Conservation (phyloP, 139 green algal species). For the Dunaliella primolecta region DNA sequence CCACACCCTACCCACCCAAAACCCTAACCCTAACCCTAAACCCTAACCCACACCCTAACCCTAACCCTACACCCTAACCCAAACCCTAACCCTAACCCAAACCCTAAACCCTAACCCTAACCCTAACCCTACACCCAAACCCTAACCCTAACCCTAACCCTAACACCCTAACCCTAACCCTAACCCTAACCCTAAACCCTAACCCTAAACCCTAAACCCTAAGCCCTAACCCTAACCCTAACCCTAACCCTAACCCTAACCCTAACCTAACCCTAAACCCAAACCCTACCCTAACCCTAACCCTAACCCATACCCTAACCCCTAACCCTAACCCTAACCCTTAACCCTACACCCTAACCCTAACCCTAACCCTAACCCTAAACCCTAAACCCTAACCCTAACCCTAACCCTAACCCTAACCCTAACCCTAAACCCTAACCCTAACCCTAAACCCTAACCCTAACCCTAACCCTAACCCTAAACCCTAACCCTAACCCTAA, state of each 20-base stretch:
- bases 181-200: background rate
- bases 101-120: background rate
- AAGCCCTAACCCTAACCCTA: background rate
- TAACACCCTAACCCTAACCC: too few relatives aligned
- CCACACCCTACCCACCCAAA: background rate
- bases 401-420: conserved; percentile 2
- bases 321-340: conserved; percentile 2
- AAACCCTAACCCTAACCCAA: background rate
- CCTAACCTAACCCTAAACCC: too few relatives aligned
- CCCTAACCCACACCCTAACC: background rate
- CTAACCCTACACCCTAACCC: conserved; percentile 2
- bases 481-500: background rate
- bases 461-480: too few relatives aligned
- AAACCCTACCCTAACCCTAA: too few relatives aligned
- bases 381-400: background rate
- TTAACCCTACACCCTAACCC: conserved; percentile 2
- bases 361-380: conserved; percentile 3
- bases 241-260: conserved; percentile 3
- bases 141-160: too few relatives aligned
- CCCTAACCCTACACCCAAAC: background rate
- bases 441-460: background rate
- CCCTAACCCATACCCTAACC: too few relatives aligned
- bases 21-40: conserved; percentile 3
- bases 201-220: background rate
- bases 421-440: background rate